phyloP scores from a whole-genome alignment of 73 alveolate genomes.

The Durusdinium trenchii region DNA sequence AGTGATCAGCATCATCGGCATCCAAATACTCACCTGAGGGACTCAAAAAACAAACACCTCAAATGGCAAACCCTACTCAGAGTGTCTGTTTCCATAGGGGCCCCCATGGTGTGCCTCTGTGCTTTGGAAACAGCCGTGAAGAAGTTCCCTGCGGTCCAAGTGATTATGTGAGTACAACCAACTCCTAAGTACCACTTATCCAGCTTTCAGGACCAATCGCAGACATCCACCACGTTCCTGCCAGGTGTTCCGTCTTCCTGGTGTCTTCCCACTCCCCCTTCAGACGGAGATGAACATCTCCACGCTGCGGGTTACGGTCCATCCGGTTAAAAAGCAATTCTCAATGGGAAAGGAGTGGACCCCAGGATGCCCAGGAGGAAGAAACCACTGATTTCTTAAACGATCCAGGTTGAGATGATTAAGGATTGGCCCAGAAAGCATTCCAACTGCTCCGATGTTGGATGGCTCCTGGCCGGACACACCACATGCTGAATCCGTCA shows the following conservation, averaged over 20 bases:
- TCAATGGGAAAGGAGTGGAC: background rate
- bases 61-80: background rate
- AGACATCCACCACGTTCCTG: no score
- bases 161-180: background rate
- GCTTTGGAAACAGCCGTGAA: no score
- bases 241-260: no score
- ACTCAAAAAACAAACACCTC: background rate
- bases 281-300: no score
- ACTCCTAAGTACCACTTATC: no score
- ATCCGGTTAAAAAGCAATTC: background rate
- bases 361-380: background rate
- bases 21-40: conserved; percentile 56
- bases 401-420: background rate
- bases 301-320: no score
- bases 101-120: background rate
- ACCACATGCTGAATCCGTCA: background rate
- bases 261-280: no score
- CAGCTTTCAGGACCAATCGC: no score
- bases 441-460: background rate
- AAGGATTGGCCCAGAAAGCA: background rate
- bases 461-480: background rate
- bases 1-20: conserved; percentile 40
- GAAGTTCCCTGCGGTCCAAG: background rate
- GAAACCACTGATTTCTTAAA: no score
- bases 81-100: background rate